phyloP scores from a whole-genome alignment of 148 eudicot genomes.

The Diospyros kaki region DNA sequence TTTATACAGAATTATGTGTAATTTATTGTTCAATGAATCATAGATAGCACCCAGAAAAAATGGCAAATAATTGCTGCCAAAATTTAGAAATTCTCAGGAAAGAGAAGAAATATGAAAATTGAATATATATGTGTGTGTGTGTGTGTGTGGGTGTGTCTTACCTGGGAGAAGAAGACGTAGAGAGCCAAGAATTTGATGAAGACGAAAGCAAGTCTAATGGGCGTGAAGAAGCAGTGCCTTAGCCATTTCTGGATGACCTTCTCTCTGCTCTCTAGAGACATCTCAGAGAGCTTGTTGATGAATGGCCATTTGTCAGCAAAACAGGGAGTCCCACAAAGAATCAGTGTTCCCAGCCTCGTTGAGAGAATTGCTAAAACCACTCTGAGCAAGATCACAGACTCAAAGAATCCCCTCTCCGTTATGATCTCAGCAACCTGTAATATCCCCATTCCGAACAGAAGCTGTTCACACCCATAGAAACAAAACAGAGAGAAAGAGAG shows the following conservation, averaged over 20 bases:
- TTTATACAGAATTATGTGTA: too few species aligned
- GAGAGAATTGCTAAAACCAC: constrained; percentile 39
- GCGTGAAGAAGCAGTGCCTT: constrained; percentile 34
- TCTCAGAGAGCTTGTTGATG: constrained; percentile 42
- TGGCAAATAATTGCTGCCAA: too few species aligned
- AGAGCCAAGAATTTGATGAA: constrained; percentile 53
- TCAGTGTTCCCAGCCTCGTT: constrained; percentile 58
- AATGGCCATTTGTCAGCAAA: constrained; percentile 54
- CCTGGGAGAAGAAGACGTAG: constrained; percentile 54
- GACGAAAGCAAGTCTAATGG: constrained; percentile 52
- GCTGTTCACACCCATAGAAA: too few species aligned
- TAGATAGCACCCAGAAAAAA: too few species aligned
- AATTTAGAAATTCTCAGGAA: too few species aligned
- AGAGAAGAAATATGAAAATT: too few species aligned
- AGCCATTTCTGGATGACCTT: constrained; percentile 53
- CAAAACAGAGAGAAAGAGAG: not conserved
- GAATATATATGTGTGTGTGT: too few species aligned
- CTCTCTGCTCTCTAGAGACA: constrained; percentile 50
- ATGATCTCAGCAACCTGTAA: constrained; percentile 41
- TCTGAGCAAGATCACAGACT: constrained; percentile 39
- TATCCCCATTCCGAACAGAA: not conserved
- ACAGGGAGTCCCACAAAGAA: constrained; percentile 52
- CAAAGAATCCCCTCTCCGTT: constrained; percentile 33
- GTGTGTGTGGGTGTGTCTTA: constrained; percentile 8
- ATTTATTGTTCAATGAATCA: too few species aligned